Evolutionary conservation across 106 monocot genomes (phyloP), one percentile per base, ranked within the genome.

Genomic region (Dioscorea dumetorum): DNA sequence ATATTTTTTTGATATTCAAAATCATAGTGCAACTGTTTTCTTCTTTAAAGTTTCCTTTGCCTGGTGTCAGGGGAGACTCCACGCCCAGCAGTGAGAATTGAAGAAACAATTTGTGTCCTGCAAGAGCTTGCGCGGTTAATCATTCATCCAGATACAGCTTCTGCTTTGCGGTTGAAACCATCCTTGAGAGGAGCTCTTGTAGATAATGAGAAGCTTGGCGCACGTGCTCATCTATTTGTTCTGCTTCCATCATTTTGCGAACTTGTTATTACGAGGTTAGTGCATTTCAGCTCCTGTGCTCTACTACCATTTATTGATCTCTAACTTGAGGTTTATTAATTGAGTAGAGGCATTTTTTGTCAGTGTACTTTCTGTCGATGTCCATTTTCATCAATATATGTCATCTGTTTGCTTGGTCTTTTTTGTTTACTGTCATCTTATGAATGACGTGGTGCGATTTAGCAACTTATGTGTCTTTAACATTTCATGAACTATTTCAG

Each of bases 231-330:
- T 81, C 62, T 99, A 24, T 73, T 93, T 60, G 24, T 81, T 70
- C 59, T 99, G 62, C 83, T 89, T 64, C 90, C 93, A 72, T 85
- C 79, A 51, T 82, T 93, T 32, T 93, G 85, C 22, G 90, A 99
- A 72, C 92, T 99, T 77, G 90, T 93, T 62, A 72, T 74, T 58
- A 80, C 92, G 70, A 92, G 99, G 99, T 93, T 50, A 67, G 83
- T 63, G 13, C 23, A 28, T 66, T 54, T 41, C 23, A 18, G 6
- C 8, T 62, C 33, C n/a, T 22, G 31, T 49, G 22, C 14, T 61
- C 24, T 41, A 12, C 50, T 31, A 49, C 53, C 16, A 50, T 49
- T 24, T 49, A 20, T 60, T 17, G 14, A 7, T 10, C 62, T 50
- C 41, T 67, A 57, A 19, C 24, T 41, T 3, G 41, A 41, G 41